A percentile compares a stretch with the other conserved stretches of the same genome.
These are phyloP conservation scores for Alternaria longipes DNA, from an alignment of 2,329 filamentous ascomycete genomes.

Conservation along the genomic window DNA sequence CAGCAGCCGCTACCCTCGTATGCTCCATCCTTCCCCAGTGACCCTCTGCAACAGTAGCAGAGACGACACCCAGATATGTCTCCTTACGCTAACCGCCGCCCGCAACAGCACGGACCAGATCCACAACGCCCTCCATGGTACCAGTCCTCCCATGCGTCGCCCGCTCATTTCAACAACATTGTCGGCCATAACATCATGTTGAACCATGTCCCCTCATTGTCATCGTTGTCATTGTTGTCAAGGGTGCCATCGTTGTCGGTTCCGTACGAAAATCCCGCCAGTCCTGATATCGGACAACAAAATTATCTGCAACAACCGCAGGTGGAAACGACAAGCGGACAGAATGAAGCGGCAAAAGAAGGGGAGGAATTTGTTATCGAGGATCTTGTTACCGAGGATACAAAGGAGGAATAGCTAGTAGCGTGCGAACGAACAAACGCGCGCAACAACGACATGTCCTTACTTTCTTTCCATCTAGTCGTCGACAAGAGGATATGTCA, in stretches of 20 bases:
- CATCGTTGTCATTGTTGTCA: not conserved
- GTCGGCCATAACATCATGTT: not conserved
- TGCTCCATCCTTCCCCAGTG: not conserved
- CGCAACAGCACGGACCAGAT: not conserved
- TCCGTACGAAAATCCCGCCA: not conserved
- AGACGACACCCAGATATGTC: not conserved
- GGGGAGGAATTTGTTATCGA: not conserved
- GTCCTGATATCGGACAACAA: not conserved
- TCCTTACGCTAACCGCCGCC: not conserved
- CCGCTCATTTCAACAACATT: not conserved
- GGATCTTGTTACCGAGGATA: too few relatives aligned
- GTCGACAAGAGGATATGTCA: not conserved
- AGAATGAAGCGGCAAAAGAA: not conserved
- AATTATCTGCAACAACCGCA: not conserved
- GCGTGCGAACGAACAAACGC: not conserved
- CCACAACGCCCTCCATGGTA: not conserved
- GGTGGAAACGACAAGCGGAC: not conserved
- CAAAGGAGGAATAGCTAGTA: too few relatives aligned
- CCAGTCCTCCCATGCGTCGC: not conserved
- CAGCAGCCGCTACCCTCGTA: not conserved
- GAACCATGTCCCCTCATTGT: not conserved
- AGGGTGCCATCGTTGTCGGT: not conserved
- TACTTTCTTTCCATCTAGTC: not conserved
- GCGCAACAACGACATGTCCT: not conserved
- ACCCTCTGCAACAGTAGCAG: not conserved